Evolutionary conservation across 192 early-diverging fungal species (phyloP).

Genomic region (Podochytrium sp.): DNA sequence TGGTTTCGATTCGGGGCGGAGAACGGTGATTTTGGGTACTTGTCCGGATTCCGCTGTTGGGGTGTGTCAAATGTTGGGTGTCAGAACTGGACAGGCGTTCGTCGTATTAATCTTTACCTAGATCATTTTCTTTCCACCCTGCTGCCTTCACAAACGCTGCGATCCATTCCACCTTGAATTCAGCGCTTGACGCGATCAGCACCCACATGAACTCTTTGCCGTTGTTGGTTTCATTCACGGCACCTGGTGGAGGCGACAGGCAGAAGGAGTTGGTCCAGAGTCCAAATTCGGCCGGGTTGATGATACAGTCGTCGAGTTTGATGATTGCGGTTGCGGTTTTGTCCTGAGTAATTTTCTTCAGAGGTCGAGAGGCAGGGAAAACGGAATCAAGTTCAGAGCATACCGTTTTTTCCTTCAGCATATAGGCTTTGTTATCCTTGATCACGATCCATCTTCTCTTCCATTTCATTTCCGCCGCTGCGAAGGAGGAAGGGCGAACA

Average conservation of each 20-base stretch:
- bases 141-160: slow-evolving; percentile 19
- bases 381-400: not conserved
- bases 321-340: slow-evolving; percentile 22
- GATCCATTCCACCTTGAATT: slow-evolving; percentile 22
- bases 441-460: slow-evolving; percentile 9
- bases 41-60: not conserved
- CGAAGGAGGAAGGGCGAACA: slow-evolving; percentile 1
- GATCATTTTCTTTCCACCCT: slow-evolving; percentile 16
- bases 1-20: not conserved
- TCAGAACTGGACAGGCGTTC: too few species aligned
- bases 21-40: slow-evolving; percentile 28
- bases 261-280: slow-evolving; percentile 14
- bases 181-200: not conserved
- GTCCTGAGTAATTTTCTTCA: slow-evolving; percentile 13
- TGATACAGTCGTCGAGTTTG: slow-evolving; percentile 32
- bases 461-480: slow-evolving; percentile 10
- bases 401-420: slow-evolving; percentile 8
- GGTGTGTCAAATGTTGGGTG: not conserved
- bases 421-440: slow-evolving; percentile 28
- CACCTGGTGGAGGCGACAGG: slow-evolving; percentile 23
- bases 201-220: slow-evolving; percentile 30
- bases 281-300: slow-evolving; percentile 22
- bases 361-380: not conserved
- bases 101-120: not conserved
- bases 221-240: slow-evolving; percentile 31